phyloP scores from a whole-genome alignment of 2,329 filamentous ascomycete genomes.

The Scortechinia acanthostroma region DNA sequence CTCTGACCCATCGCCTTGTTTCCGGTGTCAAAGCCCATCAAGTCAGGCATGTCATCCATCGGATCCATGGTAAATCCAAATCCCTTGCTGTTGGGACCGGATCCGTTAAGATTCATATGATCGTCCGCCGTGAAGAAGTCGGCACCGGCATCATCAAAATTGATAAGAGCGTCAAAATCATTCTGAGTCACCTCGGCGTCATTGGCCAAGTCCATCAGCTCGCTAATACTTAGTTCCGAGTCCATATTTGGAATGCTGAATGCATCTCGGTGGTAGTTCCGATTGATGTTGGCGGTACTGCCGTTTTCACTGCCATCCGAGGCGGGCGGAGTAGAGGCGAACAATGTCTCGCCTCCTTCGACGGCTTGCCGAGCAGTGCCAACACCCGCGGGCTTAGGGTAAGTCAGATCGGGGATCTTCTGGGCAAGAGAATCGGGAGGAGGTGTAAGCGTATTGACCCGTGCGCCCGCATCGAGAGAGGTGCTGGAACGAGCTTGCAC shows the following conservation, averaged over 20 bases:
- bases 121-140: not conserved
- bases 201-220: slow-evolving; percentile 30
- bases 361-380: slow-evolving; percentile 8
- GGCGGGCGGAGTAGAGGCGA: slow-evolving; percentile 28
- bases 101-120: not conserved
- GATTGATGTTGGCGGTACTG: slow-evolving; percentile 24
- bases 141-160: slow-evolving; percentile 25
- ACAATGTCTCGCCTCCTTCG: slow-evolving; percentile 14
- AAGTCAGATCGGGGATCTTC: slow-evolving; percentile 25
- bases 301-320: slow-evolving; percentile 31
- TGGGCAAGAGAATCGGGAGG: slow-evolving; percentile 27
- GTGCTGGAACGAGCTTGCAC: not conserved
- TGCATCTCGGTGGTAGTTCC: slow-evolving; percentile 12
- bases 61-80: not conserved
- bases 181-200: slow-evolving; percentile 31
- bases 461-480: slow-evolving; percentile 6
- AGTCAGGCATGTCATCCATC: not conserved
- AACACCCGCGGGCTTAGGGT: slow-evolving; percentile 14
- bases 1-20: no score
- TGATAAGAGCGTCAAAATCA: slow-evolving; percentile 33
- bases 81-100: not conserved
- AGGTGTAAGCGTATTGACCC: slow-evolving; percentile 22
- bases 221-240: slow-evolving; percentile 23
- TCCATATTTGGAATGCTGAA: slow-evolving; percentile 15
- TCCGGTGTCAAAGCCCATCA: no score